Evolutionary conservation across 1,284 basidiomycete genomes (phyloP), one percentile per base, ranked within the genome.

Genomic region (Somion occarium): DNA sequence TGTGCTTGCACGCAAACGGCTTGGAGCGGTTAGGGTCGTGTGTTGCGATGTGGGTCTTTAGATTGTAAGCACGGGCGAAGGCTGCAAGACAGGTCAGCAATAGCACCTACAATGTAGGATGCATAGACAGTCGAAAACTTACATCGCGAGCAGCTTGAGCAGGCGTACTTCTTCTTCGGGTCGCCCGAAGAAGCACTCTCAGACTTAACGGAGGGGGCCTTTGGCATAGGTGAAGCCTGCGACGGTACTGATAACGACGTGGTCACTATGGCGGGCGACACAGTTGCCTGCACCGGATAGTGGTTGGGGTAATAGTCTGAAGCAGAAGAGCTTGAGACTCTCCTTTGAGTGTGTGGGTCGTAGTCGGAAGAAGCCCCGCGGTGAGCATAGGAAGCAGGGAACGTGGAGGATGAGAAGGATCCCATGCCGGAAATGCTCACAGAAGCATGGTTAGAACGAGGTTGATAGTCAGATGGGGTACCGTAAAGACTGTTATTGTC

Each of bases 31-130:
- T 86, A 18, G 91, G 91, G 63, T 93, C 90, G 67, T 94, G 91
- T 2, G 91, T 94, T 3, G 86, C 85, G 75, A 91, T 83, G 66
- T 94, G 91, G 0, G 92, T 94, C 73, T 93, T 93, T 52, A 94
- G 69, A 60, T 94, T 94, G 69, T 88, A 94, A 0, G 90, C 90
- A n/a, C 91, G 77, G 19, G 91, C 91, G 61, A 94, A 94, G 0
- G 88, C 91, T 85, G 48, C 55, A 39, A 48, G 23, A 15, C 11
- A 39, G 23, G 30, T 19, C 30, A 48, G 44, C 41, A 26, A 62
- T 46, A 56, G 37, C 18, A 37, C 46, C 1, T 13, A 45, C 55
- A 25, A 58, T 48, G 46, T 45, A n/a, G 39, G 13, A 38, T 15
- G 47, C 49, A 46, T 44, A 34, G 46, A 50, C 39, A n/a, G n/a